Evolutionary conservation across 2,329 filamentous ascomycete species (phyloP), one percentile per base, ranked within the genome.

Genomic region (Didymella pomorum): DNA sequence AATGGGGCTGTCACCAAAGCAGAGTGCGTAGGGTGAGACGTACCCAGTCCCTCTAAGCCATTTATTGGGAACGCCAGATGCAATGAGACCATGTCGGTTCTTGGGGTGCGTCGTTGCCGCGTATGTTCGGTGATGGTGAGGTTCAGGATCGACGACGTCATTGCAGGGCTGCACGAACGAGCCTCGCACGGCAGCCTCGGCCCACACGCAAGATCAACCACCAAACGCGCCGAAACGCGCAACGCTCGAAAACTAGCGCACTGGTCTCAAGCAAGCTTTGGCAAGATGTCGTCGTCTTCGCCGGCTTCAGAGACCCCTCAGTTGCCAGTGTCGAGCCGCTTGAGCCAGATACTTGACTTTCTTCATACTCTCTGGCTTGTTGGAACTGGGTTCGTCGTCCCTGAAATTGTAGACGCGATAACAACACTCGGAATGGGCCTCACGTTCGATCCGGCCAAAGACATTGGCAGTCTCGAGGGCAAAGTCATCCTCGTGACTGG

Each of bases 401-500:
- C 60, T 25, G 51, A 58, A 47, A 14, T 60, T 10, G 33, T 12
- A 46, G 44, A 63, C 20, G 18, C 31, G 20, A 23, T 60, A 11
- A 46, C 31, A 11, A 62, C 23, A 21, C 53, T 69, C 53, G 45
- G 49, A 9, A 66, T 66, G 60, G 61, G 61, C 3, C 64, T 67
- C 25, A 62, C 49, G 1, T 76, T 76, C 55, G 59, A 71, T 35
- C 73, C 72, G 11, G 64, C 63, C 11, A 61, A 42, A 35, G 67
- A 70, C 43, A 61, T 70, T 54, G 66, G 60, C 14, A 69, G 62
- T 33, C 56, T 76, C 2, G 64, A 63, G 26, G 73, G 73, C 56
- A 75, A 74, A 47, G 65, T 76, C 16, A 68, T 76, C n/a, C 49
- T 77, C 0, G 72, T 76, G 14, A 77, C 74, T 9, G 74, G 74